phyloP scores from a whole-genome alignment of 2,329 filamentous ascomycete species.

The Dryadomyces sulphureus region DNA sequence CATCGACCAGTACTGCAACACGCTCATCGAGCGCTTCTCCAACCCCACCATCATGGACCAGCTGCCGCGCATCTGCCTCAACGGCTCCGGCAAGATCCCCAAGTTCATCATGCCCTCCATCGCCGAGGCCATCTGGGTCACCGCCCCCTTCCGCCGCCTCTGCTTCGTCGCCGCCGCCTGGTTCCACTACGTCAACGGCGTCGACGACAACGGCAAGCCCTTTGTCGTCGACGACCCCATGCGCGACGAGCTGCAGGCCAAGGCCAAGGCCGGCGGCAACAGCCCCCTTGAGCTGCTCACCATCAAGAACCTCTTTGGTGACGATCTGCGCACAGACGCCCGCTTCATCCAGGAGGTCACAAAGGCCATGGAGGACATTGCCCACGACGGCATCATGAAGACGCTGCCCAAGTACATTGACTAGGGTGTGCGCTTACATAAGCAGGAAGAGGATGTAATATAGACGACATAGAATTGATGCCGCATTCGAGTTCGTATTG shows the following conservation, averaged over 20 bases:
- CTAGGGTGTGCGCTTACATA: background rate
- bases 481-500: no score
- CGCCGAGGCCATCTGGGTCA: conserved; percentile 29
- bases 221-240: conserved; percentile 31
- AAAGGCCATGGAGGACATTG: conserved; percentile 30
- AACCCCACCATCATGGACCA: conserved; percentile 42
- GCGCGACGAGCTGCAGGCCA: conserved; percentile 29
- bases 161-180: conserved; percentile 32
- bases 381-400: conserved; percentile 30
- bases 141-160: conserved; percentile 29
- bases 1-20: conserved; percentile 36
- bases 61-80: conserved; percentile 34
- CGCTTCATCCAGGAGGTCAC: conserved; percentile 30
- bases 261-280: conserved; percentile 27
- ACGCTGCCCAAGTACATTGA: conserved; percentile 34
- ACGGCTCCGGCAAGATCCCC: conserved; percentile 38
- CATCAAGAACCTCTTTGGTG: conserved; percentile 32
- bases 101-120: conserved; percentile 34
- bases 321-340: conserved; percentile 32
- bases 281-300: conserved; percentile 27
- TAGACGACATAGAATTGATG: background rate
- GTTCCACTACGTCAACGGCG: conserved; percentile 36
- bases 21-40: conserved; percentile 37
- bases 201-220: conserved; percentile 29
- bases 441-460: background rate